Conservation (phyloP, 2,329 filamentous ascomycete genomes). For the Botrytis hyacinthi region DNA sequence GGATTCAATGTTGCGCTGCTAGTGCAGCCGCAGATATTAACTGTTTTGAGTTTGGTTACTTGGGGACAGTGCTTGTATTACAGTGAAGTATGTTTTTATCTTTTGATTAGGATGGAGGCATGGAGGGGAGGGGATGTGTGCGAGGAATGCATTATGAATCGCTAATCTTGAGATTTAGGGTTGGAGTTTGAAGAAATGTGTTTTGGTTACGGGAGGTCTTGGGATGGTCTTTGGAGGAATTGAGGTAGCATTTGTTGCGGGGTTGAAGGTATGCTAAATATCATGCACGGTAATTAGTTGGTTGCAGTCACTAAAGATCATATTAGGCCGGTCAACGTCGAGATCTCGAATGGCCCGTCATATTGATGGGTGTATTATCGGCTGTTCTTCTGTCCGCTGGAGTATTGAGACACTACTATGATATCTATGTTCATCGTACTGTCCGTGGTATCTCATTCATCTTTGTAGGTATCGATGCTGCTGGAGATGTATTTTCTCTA, state of each 20-base stretch:
- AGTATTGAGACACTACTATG: conserved; percentile 66
- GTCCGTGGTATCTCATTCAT: conserved; percentile 70
- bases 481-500: conserved; percentile 66
- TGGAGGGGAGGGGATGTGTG: neutral
- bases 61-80: conserved; percentile 40
- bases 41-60: conserved; percentile 38
- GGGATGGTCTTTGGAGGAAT: conserved; percentile 57
- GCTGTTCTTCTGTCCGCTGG: conserved; percentile 62
- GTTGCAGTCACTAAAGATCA: neutral
- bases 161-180: conserved; percentile 40
- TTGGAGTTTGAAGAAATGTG: conserved; percentile 51
- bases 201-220: conserved; percentile 50
- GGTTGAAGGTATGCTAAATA: conserved; percentile 39
- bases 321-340: conserved; percentile 42
- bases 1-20: conserved; percentile 38
- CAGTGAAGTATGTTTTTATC: conserved; percentile 45
- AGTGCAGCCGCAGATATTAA: conserved; percentile 40
- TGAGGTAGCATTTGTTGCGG: conserved; percentile 59
- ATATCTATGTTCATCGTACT: conserved; percentile 64
- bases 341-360: conserved; percentile 57
- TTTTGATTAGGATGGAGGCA: neutral
- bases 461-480: conserved; percentile 68
- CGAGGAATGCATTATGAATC: too few species aligned
- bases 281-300: neutral
- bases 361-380: conserved; percentile 64